These are phyloP conservation scores for Sclerotinia spermophila DNA, from an alignment of 2,329 filamentous ascomycete genomes.

Conservation along the genomic window DNA sequence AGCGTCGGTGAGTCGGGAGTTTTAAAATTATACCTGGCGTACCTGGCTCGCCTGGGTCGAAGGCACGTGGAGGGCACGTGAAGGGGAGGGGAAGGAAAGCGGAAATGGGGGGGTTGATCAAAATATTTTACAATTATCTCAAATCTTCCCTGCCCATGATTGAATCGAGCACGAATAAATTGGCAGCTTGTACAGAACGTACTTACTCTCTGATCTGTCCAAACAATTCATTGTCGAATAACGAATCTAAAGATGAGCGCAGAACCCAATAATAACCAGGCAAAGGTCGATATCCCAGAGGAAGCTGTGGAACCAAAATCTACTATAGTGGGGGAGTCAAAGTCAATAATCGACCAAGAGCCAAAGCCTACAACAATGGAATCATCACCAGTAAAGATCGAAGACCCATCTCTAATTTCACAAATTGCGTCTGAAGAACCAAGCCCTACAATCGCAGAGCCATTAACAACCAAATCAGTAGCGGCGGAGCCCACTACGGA, in stretches of 20 bases:
- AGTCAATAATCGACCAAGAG: not conserved
- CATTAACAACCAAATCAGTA: not conserved
- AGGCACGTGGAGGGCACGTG: no score
- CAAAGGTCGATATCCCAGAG: not conserved
- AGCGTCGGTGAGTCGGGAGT: not conserved
- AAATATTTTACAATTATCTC: not conserved
- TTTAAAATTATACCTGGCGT: no score
- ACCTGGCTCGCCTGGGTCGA: no score
- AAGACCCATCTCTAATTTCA: not conserved
- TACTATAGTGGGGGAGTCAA: not conserved
- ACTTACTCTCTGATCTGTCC: not conserved
- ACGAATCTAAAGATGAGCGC: not conserved
- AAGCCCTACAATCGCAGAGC: conserved; percentile 1
- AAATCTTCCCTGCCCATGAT: not conserved
- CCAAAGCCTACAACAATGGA: not conserved
- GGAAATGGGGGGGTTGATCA: not conserved
- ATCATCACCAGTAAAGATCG: not conserved
- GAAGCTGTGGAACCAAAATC: not conserved
- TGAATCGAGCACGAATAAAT: not conserved
- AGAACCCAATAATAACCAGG: not conserved
- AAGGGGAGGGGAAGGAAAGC: not conserved
- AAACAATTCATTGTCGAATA: not conserved
- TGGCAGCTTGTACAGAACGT: not conserved
- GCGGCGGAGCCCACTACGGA: not conserved
- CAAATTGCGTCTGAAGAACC: conserved; percentile 2